A percentile compares a stretch with the other conserved stretches of the same genome.
Conservation (phyloP, 2,329 filamentous ascomycete genomes). For the Ophiostoma australiae region DNA sequence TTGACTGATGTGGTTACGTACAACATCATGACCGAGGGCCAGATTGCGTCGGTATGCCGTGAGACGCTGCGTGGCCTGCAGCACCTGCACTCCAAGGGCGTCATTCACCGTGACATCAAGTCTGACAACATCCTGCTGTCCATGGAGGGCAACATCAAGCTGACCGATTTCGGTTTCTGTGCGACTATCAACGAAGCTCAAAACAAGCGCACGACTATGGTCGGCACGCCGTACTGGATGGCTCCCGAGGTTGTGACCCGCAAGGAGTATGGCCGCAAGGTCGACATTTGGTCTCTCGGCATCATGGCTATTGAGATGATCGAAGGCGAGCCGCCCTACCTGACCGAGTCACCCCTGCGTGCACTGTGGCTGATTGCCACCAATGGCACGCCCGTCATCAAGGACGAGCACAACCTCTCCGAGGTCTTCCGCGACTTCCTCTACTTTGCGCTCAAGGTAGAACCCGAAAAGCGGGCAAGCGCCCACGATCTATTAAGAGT, state of each 20-base stretch:
- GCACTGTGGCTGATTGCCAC: conserved; percentile 95
- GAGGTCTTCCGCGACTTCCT: conserved; percentile 86
- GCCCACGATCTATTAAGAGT: conserved; percentile 91
- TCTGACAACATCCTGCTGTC: conserved; percentile 96
- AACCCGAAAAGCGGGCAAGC: conserved; percentile 92
- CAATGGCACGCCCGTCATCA: conserved; percentile 90
- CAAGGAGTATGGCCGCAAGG: conserved; percentile 96
- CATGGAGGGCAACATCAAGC: conserved; percentile 91
- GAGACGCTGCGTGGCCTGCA: conserved; percentile 90
- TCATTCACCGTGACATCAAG: conserved; percentile 98
- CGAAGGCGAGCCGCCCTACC: conserved; percentile 92
- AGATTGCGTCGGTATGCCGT: conserved; percentile 91
- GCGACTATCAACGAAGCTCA: conserved; percentile 96
- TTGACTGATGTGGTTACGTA: conserved; percentile 97
- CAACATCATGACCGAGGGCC: conserved; percentile 97
- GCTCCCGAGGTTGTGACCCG: conserved; percentile 94
- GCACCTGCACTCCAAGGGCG: conserved; percentile 93
- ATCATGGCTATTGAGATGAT: conserved; percentile 99
- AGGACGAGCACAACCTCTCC: conserved; percentile 80
- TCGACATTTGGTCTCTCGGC: conserved; percentile 96
- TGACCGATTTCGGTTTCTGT: conserved; percentile 97
- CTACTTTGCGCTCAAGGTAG: conserved; percentile 88
- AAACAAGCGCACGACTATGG: conserved; percentile 98
- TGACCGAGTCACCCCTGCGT: conserved; percentile 88
- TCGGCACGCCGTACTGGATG: conserved; percentile 99